These are phyloP conservation scores for Fusarium tjaetaba DNA, from an alignment of 2,329 filamentous ascomycete genomes.

Conservation along the genomic window DNA sequence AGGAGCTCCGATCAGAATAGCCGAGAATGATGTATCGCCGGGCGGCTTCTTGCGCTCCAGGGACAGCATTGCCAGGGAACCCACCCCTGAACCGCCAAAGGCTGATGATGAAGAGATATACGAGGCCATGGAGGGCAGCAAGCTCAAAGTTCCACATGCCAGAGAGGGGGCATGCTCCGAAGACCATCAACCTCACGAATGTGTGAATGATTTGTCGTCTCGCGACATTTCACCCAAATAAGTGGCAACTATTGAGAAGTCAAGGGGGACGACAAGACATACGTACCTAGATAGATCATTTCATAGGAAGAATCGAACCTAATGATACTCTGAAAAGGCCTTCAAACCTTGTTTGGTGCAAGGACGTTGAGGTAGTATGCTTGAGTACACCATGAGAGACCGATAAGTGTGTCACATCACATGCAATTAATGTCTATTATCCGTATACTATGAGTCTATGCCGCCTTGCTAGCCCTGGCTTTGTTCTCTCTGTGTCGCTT, in stretches of 20 bases:
- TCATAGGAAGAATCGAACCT: not conserved
- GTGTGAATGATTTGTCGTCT: conserved; percentile 40
- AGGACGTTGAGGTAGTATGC: not conserved
- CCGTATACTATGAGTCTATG: conserved; percentile 44
- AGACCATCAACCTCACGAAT: conserved; percentile 47
- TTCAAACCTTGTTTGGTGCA: not conserved
- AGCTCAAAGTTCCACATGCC: conserved; percentile 5
- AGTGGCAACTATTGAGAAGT: not conserved
- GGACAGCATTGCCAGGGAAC: conserved; percentile 35
- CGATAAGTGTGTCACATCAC: not conserved
- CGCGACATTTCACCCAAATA: conserved; percentile 14
- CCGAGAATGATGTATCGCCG: not conserved
- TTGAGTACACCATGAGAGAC: not conserved
- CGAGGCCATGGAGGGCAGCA: conserved; percentile 40
- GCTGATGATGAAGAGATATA: conserved; percentile 36
- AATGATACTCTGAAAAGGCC: not conserved
- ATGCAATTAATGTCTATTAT: conserved; percentile 12
- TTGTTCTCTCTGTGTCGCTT: conserved; percentile 74
- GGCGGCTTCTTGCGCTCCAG: conserved; percentile 20
- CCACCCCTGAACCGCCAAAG: conserved; percentile 26
- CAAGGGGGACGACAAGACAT: not conserved
- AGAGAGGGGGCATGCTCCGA: conserved; percentile 46
- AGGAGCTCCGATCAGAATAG: not conserved
- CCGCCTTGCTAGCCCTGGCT: conserved; percentile 57
- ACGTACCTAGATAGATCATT: conserved; percentile 4